Evolutionary conservation across 805 yeast species (phyloP).

Genomic region (Saccharomycopsis javanensis): DNA sequence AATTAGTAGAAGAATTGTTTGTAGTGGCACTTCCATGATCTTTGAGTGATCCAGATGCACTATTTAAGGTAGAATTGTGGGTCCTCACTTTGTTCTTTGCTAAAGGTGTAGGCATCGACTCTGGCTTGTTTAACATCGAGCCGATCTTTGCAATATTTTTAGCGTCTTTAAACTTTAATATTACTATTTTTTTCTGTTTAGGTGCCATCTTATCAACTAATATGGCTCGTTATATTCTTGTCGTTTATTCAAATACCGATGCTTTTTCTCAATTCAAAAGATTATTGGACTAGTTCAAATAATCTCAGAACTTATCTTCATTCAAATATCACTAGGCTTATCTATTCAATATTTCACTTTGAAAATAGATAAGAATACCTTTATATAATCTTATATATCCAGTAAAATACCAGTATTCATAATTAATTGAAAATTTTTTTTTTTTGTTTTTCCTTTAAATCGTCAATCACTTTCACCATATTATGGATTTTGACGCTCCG

Average conservation of each 20-base stretch:
- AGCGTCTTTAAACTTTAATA: neutral
- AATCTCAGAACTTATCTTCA: too few relatives aligned
- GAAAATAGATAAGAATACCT: too few relatives aligned
- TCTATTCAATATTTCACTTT: too few relatives aligned
- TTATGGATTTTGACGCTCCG: conserved; percentile 1
- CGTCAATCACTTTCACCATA: neutral
- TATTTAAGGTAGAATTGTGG: neutral
- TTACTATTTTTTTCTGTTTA: neutral
- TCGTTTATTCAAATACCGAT: too few relatives aligned
- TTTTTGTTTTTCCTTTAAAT: neutral
- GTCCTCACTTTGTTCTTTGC: neutral
- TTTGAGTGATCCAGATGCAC: neutral
- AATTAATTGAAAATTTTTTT: neutral
- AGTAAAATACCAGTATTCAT: too few relatives aligned
- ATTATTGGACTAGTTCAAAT: too few relatives aligned
- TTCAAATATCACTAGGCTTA: too few relatives aligned
- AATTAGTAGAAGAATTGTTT: neutral
- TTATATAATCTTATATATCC: too few relatives aligned
- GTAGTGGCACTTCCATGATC: neutral
- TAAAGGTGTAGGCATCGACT: neutral
- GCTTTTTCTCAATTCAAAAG: neutral
- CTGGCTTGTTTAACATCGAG: neutral
- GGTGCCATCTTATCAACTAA: neutral
- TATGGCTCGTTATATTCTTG: too few relatives aligned
- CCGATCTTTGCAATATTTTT: neutral